Evolutionary conservation across 768 basidiomycete genomes (phyloP).

Genomic region (Tricholoma flavovirens): DNA sequence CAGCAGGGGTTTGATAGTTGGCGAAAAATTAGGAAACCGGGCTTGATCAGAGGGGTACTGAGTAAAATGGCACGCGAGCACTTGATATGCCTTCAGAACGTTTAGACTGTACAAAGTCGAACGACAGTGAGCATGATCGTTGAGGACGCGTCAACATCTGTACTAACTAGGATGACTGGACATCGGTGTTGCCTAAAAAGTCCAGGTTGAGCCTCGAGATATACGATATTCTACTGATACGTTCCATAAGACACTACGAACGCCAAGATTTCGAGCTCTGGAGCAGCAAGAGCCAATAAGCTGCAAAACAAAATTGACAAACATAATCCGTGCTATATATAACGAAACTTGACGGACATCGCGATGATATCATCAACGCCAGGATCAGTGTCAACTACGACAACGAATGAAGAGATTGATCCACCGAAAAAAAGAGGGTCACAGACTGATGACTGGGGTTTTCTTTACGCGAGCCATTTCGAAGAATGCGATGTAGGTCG

Average conservation of each 20-base stretch:
- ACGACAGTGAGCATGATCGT: not conserved
- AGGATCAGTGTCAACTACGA: slow-evolving; percentile 76
- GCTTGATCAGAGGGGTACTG: slow-evolving; percentile 44
- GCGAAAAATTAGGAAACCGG: slow-evolving; percentile 61
- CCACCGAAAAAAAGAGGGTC: not conserved
- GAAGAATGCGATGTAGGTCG: not conserved
- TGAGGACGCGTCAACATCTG: not conserved
- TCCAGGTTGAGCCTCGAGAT: not conserved
- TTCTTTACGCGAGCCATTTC: not conserved
- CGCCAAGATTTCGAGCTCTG: slow-evolving; percentile 76
- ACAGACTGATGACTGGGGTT: slow-evolving; percentile 66
- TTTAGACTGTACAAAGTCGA: slow-evolving; percentile 45
- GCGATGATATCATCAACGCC: slow-evolving; percentile 81
- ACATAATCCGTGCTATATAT: not conserved
- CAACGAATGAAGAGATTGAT: not conserved
- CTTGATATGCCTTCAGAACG: slow-evolving; percentile 70
- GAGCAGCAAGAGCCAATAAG: slow-evolving; percentile 73
- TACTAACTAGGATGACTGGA: slow-evolving; percentile 55
- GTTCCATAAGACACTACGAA: slow-evolving; percentile 73
- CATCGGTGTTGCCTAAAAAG: slow-evolving; percentile 63
- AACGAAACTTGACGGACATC: slow-evolving; percentile 41
- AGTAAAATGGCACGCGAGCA: slow-evolving; percentile 53
- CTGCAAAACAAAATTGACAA: slow-evolving; percentile 27
- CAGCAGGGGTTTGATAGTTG: slow-evolving; percentile 50
- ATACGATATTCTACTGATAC: slow-evolving; percentile 12